Evolutionary conservation across 805 yeast genomes (phyloP).

Genomic region (Cyberlindnera amylophila): DNA sequence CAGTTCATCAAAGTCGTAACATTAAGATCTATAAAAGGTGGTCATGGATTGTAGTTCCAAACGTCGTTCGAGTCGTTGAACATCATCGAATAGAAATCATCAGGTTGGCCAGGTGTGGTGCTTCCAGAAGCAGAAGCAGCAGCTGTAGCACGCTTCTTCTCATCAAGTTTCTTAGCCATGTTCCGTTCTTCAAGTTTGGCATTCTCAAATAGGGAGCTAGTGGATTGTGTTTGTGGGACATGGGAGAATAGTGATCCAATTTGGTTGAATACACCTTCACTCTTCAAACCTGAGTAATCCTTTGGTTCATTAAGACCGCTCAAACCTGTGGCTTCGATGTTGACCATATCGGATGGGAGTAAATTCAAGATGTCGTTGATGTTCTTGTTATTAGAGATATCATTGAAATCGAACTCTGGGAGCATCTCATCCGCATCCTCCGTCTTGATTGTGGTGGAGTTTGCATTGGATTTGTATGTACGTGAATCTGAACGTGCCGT

Average conservation of each 20-base stretch:
- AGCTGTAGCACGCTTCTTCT: constrained; percentile 2
- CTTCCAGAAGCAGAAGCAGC: neutral
- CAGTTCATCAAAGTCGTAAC: neutral
- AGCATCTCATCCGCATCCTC: constrained; percentile 12
- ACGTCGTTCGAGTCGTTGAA: constrained; percentile 6
- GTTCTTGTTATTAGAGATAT: constrained; percentile 19
- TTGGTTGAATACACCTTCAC: constrained; percentile 5
- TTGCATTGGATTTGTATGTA: neutral
- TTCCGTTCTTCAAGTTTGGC: constrained; percentile 3
- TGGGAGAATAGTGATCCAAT: constrained; percentile 9
- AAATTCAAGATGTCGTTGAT: constrained; percentile 23
- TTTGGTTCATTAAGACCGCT: constrained; percentile 7
- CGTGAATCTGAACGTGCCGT: neutral
- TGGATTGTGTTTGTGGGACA: constrained; percentile 1
- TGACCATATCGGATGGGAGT: constrained; percentile 25
- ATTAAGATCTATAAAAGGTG: neutral
- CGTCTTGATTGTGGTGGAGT: neutral
- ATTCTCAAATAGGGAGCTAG: neutral
- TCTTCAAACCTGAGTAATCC: constrained; percentile 6
- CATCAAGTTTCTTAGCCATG: constrained; percentile 7
- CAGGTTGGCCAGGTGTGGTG: neutral
- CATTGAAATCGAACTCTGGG: constrained; percentile 27
- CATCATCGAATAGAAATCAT: constrained; percentile 43
- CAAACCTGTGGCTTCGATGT: constrained; percentile 12
- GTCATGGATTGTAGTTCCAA: constrained; percentile 10